These are phyloP conservation scores for Erigeron philadelphicus DNA, from an alignment of 140 eudicot genomes.

Conservation along the genomic window DNA sequence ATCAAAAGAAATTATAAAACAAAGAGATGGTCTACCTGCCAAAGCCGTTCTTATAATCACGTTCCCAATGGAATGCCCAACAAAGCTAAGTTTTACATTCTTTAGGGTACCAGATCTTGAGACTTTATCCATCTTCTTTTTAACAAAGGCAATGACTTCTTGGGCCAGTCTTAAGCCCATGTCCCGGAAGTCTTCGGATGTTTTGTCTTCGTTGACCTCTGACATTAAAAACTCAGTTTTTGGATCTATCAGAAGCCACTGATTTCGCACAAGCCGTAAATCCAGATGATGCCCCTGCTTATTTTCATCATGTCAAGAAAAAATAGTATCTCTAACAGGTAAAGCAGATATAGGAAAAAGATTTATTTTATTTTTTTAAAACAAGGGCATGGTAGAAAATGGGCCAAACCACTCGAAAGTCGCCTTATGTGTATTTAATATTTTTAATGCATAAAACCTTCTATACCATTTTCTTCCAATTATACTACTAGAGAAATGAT, in stretches of 20 bases:
- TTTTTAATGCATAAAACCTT: neutral
- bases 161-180: slow-evolving; percentile 93
- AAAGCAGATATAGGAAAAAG: neutral
- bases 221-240: slow-evolving; percentile 90
- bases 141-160: slow-evolving; percentile 82
- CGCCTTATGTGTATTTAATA: neutral
- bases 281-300: slow-evolving; percentile 97
- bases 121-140: slow-evolving; percentile 93
- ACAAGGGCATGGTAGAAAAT: too few relatives aligned
- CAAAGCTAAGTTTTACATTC: slow-evolving; percentile 84
- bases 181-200: slow-evolving; percentile 94
- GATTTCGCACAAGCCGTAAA: slow-evolving; percentile 87
- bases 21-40: slow-evolving; percentile 48
- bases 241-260: slow-evolving; percentile 98
- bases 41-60: slow-evolving; percentile 86
- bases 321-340: slow-evolving; percentile 10
- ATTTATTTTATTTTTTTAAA: too few relatives aligned
- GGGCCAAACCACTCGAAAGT: neutral
- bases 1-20: slow-evolving; percentile 3
- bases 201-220: slow-evolving; percentile 91
- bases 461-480: neutral
- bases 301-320: slow-evolving; percentile 12
- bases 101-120: slow-evolving; percentile 71
- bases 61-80: slow-evolving; percentile 98
- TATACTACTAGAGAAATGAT: neutral